Percentiles rank a stretch among this genome's conserved stretches.
Evolutionary conservation across 305 asterid species (phyloP).

Genomic region (Plantago rigida): DNA sequence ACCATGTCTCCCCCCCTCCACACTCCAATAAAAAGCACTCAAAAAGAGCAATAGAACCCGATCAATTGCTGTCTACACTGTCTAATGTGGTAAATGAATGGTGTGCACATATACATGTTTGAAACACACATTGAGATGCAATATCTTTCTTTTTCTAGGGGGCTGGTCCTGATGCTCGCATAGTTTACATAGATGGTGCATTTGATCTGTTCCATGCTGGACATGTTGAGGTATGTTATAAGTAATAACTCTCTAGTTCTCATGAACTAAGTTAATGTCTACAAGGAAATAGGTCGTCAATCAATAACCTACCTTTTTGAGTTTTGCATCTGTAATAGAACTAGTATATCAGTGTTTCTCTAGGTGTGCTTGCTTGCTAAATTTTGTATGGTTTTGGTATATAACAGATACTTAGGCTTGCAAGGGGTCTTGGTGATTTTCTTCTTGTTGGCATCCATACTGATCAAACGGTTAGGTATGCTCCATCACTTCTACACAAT

Average conservation of each 20-base stretch:
- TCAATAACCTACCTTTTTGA: slow-evolving; percentile 5
- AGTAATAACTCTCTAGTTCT: slow-evolving; percentile 23
- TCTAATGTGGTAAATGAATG: neutral
- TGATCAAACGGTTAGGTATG: slow-evolving; percentile 84
- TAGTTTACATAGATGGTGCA: slow-evolving; percentile 87
- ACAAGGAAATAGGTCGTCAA: slow-evolving; percentile 8
- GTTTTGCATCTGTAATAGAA: slow-evolving; percentile 9
- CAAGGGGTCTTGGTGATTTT: slow-evolving; percentile 95
- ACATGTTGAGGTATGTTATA: slow-evolving; percentile 72
- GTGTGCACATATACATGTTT: slow-evolving; percentile 18
- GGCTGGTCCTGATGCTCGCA: slow-evolving; percentile 86
- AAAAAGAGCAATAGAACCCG: too few species aligned
- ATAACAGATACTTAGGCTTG: slow-evolving; percentile 73
- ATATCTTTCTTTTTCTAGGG: slow-evolving; percentile 44
- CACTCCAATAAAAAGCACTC: too few species aligned
- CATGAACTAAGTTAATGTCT: slow-evolving; percentile 9
- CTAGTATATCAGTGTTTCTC: slow-evolving; percentile 4
- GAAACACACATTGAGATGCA: slow-evolving; percentile 19
- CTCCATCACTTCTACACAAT: slow-evolving; percentile 7
- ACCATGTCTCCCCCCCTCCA: too few species aligned
- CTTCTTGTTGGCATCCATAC: slow-evolving; percentile 98
- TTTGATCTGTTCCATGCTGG: slow-evolving; percentile 98
- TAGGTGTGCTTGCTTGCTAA: slow-evolving; percentile 4
- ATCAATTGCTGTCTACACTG: too few species aligned
- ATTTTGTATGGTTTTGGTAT: slow-evolving; percentile 21